Evolutionary conservation across 371 early-diverging fungal genomes (phyloP).

Genomic region (Lichtheimia ramosa): DNA sequence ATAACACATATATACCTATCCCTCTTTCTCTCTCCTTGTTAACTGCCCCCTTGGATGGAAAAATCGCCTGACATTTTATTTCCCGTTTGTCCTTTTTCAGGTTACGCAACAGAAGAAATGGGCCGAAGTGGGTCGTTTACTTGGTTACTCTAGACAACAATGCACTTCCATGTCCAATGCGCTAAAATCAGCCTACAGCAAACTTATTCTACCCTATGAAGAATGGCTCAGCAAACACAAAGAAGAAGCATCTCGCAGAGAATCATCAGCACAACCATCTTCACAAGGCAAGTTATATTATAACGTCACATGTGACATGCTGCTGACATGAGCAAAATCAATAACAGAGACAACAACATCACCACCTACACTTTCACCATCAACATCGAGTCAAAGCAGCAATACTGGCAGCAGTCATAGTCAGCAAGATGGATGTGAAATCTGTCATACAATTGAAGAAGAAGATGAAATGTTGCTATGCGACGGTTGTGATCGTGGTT

Average conservation of each 20-base stretch:
- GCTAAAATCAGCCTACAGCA: conserved; percentile 75
- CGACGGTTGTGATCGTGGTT: conserved; percentile 85
- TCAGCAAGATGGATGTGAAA: conserved; percentile 55
- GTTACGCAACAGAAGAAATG: conserved; percentile 84
- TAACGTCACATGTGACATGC: too few relatives aligned
- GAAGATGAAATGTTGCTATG: conserved; percentile 77
- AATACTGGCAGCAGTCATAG: background rate
- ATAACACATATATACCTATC: too few relatives aligned
- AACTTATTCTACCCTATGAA: conserved; percentile 88
- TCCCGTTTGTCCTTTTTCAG: conserved; percentile 27
- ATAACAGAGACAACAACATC: background rate
- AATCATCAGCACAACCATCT: background rate
- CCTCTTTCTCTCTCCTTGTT: too few relatives aligned
- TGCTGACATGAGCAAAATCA: too few relatives aligned
- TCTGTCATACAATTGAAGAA: conserved; percentile 59
- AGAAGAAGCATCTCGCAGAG: conserved; percentile 1
- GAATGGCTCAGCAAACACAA: conserved; percentile 63
- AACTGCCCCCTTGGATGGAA: background rate
- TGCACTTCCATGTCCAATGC: conserved; percentile 86
- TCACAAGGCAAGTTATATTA: too few relatives aligned
- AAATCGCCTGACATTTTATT: conserved; percentile 12
- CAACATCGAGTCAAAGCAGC: background rate
- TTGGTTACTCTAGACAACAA: conserved; percentile 76
- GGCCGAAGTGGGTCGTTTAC: conserved; percentile 83
- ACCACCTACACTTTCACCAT: background rate